Conservation (phyloP, 129 eudicot genomes). For the Ambrosia artemisiifolia region DNA sequence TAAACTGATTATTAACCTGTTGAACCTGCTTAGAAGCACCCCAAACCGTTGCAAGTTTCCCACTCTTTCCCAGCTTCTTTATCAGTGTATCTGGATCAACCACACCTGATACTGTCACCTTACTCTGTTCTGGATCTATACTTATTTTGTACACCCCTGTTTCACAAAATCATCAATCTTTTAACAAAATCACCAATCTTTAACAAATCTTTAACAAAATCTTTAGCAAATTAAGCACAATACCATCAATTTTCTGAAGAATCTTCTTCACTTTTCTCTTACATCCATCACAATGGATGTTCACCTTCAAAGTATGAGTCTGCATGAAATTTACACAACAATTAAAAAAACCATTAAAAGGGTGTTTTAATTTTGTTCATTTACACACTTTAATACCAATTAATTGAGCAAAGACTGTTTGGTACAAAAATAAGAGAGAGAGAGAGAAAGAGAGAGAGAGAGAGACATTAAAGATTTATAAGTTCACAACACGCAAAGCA, state of each 20-base stretch:
- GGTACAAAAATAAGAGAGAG: slow-evolving; percentile 4
- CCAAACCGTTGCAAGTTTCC: slow-evolving; percentile 81
- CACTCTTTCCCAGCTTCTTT: slow-evolving; percentile 68
- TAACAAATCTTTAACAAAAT: no score
- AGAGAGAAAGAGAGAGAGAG: not conserved
- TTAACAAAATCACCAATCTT: no score
- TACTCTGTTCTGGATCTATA: slow-evolving; percentile 79
- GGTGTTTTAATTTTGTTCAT: not conserved
- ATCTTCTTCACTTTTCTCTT: slow-evolving; percentile 92
- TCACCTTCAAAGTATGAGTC: slow-evolving; percentile 86
- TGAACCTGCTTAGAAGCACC: slow-evolving; percentile 40
- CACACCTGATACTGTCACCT: slow-evolving; percentile 75
- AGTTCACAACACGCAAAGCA: slow-evolving; percentile 47
- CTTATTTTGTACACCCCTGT: slow-evolving; percentile 62
- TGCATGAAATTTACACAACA: slow-evolving; percentile 42
- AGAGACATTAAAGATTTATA: slow-evolving; percentile 15
- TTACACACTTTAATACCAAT: not conserved
- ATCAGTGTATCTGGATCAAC: slow-evolving; percentile 64
- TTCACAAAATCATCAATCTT: not conserved
- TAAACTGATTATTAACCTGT: slow-evolving; percentile 60
- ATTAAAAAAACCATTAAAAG: not conserved
- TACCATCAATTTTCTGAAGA: slow-evolving; percentile 98
- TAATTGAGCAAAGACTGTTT: slow-evolving; percentile 12
- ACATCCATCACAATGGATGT: slow-evolving; percentile 99
- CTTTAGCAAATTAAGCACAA: not conserved